Base-by-base conservation (phyloP, 2,329 filamentous ascomycete genomes). In the Fusarium chuoi region DNA sequence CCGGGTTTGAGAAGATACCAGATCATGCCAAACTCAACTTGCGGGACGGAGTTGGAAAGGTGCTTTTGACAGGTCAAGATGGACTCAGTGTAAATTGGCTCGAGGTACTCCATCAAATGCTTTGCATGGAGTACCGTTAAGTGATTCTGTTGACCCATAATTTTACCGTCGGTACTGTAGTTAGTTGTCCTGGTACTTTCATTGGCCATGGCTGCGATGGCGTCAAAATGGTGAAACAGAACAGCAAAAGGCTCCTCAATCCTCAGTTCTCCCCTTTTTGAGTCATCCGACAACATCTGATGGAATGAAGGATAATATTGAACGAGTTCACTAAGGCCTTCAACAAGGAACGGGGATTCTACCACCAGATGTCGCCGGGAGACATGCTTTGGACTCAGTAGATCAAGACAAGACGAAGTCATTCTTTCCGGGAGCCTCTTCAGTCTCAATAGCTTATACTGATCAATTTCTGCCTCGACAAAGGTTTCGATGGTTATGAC, bases 71-170 rank as follows among this genome's bases (percentile, higher is more conserved):
- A 46, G 1, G 26, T 4, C 15, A 28, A 10, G 44, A 46, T 28
- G 13, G 26, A 28, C 13, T 14, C 13, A 3, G 8, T 7, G 18
- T 46, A 22, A 2, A 28, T 46, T 4, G 26, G 44, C 13, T 6
- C 4, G 1, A 46, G 44, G 9, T 28, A 46, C 1, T 28, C 18
- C 26, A 46, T 28, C 8, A 46, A 15, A 15, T 46, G 18, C 4
- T 22, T 28, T n/a, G 9, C 0, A 11, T 30, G 26, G 5, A 17
- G 20, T 11, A 8, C 45, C 12, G 4, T 30, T 0, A 48, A 6
- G 14, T n/a, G 1, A 17, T 7, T 17, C 4, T 28, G 4, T 48
- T n/a, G 20, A 12, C 28, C 1, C 7, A 0, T 22, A 7, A 6
- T 7, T 15, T 0, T 10, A 17, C 1, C 2, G 6, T 48, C 4